Base-by-base conservation (phyloP, 1,284 basidiomycete genomes). In the Cryptococcus floricola region DNA sequence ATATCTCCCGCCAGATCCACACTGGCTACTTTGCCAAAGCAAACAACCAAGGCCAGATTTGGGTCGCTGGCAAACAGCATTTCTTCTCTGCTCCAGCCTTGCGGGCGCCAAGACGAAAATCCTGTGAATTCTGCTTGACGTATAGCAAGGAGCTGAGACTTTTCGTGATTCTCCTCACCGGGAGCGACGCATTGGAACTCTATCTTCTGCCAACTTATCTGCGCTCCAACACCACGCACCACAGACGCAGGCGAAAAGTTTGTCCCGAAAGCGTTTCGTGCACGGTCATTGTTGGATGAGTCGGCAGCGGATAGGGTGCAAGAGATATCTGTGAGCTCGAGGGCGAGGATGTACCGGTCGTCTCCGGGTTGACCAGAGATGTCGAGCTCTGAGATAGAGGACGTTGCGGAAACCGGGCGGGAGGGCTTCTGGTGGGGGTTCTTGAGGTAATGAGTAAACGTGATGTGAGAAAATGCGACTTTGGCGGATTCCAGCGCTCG, bases 61-160 rank as follows among this genome's bases (percentile, higher is more conserved):
- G 67, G 69, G 39, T 77, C 74, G 18, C 59, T 61, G 10, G 65
- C 56, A 49, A 75, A 77, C 9, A 75, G 42, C 19, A 72, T 47
- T 34, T 74, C 68, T 14, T 67, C 64, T 8, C 67, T 48, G 3
- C 58, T 63, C 70, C 72, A 75, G 0, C 68, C 69, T 1, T 50
- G 48, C 2, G 73, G 74, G 38, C 67, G 45, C 72, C 75, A 75
- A 0, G 70, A 70, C 0, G 69, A 67, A 23, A 74, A 58, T 0
- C 70, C 68, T 39, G 68, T 66, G 19, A 74, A 54, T 13, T 69
- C 62, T 3, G 69, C 68, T 43, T 65, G 59, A 0, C 66, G 62
- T 31, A 76, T 59, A 1, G 65, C 64, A 9, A 72, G 25, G 5
- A 76, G 59, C 45, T 71, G 67, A 12, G 50, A 58, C 48, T 63